These are phyloP conservation scores for Platanthera guangdongensis DNA, from an alignment of 106 monocot species.

Conservation along the genomic window DNA sequence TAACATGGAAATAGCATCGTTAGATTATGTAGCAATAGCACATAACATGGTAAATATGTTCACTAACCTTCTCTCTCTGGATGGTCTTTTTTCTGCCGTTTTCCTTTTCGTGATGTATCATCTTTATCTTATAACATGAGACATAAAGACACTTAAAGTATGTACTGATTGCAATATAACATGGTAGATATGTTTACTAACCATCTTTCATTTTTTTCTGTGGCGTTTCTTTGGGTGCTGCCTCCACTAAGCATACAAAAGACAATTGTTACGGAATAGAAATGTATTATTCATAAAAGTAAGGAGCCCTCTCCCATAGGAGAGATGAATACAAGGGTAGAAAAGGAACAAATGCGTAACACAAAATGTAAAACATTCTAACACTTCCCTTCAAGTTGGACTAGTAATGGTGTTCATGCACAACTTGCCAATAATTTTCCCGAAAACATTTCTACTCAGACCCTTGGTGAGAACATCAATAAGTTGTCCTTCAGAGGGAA, in stretches of 20 bases:
- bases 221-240: slow-evolving; percentile 43
- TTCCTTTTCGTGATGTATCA: slow-evolving; percentile 36
- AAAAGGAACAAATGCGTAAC: no score
- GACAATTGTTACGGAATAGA: not conserved
- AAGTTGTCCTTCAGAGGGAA: no score
- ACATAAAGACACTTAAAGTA: not conserved
- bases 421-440: no score
- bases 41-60: not conserved
- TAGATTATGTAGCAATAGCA: no score
- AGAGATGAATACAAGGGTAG: no score
- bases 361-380: no score
- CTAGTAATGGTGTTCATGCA: no score
- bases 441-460: no score
- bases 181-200: slow-evolving; percentile 12
- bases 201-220: slow-evolving; percentile 60
- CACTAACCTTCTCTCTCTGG: not conserved
- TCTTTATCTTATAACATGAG: slow-evolving; percentile 17
- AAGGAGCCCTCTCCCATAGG: no score
- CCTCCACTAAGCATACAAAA: slow-evolving; percentile 15
- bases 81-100: slow-evolving; percentile 36
- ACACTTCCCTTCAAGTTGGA: no score
- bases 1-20: not conserved
- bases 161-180: not conserved
- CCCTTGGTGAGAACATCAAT: no score
- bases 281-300: no score